These are phyloP conservation scores for Mortierella sp. DNA, from an alignment of 371 early-diverging fungal species.

Conservation along the genomic window DNA sequence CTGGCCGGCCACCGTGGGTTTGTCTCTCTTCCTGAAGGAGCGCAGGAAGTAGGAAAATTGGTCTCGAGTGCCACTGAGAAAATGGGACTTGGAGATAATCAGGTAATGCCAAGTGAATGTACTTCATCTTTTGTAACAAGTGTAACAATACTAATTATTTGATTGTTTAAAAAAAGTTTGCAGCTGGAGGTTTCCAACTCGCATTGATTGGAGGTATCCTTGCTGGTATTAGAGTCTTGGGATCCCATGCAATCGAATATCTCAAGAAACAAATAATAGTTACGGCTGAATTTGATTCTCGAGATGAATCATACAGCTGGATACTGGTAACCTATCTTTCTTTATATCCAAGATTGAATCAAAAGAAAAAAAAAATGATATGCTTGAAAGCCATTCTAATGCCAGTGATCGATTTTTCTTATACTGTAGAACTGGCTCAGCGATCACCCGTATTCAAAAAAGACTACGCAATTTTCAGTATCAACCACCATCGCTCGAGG, in stretches of 20 bases:
- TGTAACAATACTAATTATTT: background rate
- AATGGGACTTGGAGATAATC: slow-evolving; percentile 67
- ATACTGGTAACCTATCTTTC: slow-evolving; percentile 15
- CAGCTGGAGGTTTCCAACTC: slow-evolving; percentile 65
- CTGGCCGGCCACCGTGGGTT: slow-evolving; percentile 32
- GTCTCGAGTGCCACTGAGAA: slow-evolving; percentile 62
- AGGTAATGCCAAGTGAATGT: slow-evolving; percentile 20
- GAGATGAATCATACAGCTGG: slow-evolving; percentile 74
- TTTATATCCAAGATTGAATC: background rate
- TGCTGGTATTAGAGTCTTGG: slow-evolving; percentile 62
- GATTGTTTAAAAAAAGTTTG: slow-evolving; percentile 56
- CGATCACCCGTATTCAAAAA: slow-evolving; percentile 68
- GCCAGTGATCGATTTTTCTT: background rate
- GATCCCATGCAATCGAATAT: slow-evolving; percentile 62
- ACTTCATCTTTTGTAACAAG: too few relatives aligned
- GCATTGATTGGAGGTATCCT: slow-evolving; percentile 53
- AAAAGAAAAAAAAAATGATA: background rate
- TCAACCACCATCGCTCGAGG: slow-evolving; percentile 66
- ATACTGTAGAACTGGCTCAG: slow-evolving; percentile 68
- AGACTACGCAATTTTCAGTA: slow-evolving; percentile 71
- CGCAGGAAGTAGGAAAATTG: slow-evolving; percentile 59
- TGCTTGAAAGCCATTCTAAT: background rate
- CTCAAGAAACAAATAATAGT: slow-evolving; percentile 68
- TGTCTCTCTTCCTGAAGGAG: slow-evolving; percentile 52
- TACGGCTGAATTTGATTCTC: slow-evolving; percentile 70